Percentiles rank a stretch among this genome's conserved stretches.
These are phyloP conservation scores for Backusella circina DNA, from an alignment of 192 early-diverging fungal genomes.

Conservation along the genomic window DNA sequence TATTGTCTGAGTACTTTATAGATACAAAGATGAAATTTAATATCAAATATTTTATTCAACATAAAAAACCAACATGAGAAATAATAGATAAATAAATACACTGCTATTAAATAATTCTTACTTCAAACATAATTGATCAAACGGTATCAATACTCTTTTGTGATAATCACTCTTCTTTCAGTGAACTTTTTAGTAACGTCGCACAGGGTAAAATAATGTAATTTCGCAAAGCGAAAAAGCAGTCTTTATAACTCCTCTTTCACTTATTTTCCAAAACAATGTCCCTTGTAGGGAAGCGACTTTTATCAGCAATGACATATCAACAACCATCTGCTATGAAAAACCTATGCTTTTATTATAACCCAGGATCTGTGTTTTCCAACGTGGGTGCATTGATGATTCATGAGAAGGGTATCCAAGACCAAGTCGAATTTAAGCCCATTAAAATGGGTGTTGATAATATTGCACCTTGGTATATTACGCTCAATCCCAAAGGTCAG, in stretches of 20 bases:
- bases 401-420: background rate
- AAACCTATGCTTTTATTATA: background rate
- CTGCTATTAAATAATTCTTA: too few species aligned
- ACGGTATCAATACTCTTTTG: too few species aligned
- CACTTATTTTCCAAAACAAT: background rate
- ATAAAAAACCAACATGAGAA: too few species aligned
- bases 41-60: too few species aligned
- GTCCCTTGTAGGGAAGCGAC: background rate
- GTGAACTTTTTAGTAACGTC: too few species aligned
- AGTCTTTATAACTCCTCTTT: background rate
- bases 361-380: background rate
- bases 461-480: slow-evolving; percentile 13
- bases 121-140: too few species aligned
- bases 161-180: too few species aligned
- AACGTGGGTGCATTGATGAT: background rate
- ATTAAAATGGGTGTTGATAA: slow-evolving; percentile 8
- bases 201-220: too few species aligned
- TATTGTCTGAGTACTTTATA: too few species aligned
- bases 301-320: background rate
- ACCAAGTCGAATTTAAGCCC: background rate
- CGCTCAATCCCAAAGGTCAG: slow-evolving; percentile 16
- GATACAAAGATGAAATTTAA: too few species aligned
- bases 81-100: too few species aligned
- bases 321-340: background rate
- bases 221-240: background rate